Evolutionary conservation across 352 stramenopile species (phyloP).

Genomic region (Globisporangium heterothallicum): DNA sequence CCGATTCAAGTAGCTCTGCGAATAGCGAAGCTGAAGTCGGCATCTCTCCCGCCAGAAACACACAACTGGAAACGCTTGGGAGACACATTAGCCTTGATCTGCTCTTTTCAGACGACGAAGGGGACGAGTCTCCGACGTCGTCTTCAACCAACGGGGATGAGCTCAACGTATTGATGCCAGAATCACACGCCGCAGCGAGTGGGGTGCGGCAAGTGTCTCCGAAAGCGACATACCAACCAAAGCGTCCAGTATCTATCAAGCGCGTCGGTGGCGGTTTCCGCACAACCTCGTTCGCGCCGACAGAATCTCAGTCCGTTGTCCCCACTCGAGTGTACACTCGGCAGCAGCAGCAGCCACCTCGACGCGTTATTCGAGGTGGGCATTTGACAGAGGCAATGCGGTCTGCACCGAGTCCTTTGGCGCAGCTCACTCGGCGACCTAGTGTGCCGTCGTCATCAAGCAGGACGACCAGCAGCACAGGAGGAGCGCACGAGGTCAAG

Average conservation of each 20-base stretch:
- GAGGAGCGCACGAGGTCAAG: not conserved
- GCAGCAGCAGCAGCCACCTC: conserved; percentile 9
- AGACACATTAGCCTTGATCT: conserved; percentile 42
- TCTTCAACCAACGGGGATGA: not conserved
- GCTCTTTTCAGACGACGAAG: conserved; percentile 41
- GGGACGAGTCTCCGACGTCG: not conserved
- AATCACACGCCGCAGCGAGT: not conserved
- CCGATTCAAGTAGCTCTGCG: not conserved
- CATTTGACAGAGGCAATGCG: not conserved
- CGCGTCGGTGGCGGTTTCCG: conserved; percentile 59
- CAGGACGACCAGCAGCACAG: not conserved
- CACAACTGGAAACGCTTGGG: not conserved
- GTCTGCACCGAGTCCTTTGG: not conserved
- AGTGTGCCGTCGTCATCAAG: conserved; percentile 8
- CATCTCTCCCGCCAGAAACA: not conserved
- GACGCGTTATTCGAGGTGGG: not conserved
- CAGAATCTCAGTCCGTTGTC: not conserved
- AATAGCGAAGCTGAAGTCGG: not conserved
- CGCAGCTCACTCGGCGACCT: conserved; percentile 10
- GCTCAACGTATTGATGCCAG: not conserved
- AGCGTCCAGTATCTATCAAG: conserved; percentile 27
- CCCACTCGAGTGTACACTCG: conserved; percentile 7
- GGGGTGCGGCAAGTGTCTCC: not conserved
- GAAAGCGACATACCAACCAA: conserved; percentile 5
- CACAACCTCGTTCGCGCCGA: conserved; percentile 17